Evolutionary conservation across 2,329 filamentous ascomycete species (phyloP).

Genomic region (Colletotrichum echinochloae): DNA sequence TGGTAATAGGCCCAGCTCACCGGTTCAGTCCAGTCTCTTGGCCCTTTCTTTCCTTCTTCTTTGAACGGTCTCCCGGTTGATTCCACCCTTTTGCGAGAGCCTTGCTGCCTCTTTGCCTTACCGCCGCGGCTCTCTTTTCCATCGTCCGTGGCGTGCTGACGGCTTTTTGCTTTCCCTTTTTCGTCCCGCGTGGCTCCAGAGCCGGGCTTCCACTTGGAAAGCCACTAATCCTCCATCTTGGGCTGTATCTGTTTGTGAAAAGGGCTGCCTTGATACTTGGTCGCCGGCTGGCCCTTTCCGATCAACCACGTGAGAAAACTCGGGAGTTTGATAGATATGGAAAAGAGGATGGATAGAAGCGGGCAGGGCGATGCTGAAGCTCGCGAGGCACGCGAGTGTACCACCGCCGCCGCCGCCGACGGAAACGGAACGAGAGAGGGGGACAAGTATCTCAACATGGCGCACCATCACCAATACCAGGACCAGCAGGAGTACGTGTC

Average conservation of each 20-base stretch:
- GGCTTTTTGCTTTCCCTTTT: no score
- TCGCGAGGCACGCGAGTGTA: not conserved
- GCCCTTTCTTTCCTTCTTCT: not conserved
- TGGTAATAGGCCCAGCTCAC: not conserved
- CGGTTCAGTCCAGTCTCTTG: not conserved
- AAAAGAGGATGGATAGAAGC: not conserved
- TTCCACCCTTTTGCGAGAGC: not conserved
- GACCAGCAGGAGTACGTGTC: constrained; percentile 23
- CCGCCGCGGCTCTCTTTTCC: not conserved
- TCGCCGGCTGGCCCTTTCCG: not conserved
- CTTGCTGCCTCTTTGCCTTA: not conserved
- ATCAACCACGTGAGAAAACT: not conserved
- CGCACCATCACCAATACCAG: constrained; percentile 4
- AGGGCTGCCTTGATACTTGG: not conserved
- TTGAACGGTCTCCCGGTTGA: not conserved
- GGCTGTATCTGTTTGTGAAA: not conserved
- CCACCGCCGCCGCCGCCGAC: not conserved
- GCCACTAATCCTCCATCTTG: not conserved
- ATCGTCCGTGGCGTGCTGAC: not conserved
- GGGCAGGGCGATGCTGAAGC: not conserved
- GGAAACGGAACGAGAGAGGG: not conserved
- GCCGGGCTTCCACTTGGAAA: not conserved
- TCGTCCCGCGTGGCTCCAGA: not conserved
- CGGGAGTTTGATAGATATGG: not conserved
- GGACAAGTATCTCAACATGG: constrained; percentile 8